Conservation (phyloP, 805 yeast species). For the Yarrowia sp. region DNA sequence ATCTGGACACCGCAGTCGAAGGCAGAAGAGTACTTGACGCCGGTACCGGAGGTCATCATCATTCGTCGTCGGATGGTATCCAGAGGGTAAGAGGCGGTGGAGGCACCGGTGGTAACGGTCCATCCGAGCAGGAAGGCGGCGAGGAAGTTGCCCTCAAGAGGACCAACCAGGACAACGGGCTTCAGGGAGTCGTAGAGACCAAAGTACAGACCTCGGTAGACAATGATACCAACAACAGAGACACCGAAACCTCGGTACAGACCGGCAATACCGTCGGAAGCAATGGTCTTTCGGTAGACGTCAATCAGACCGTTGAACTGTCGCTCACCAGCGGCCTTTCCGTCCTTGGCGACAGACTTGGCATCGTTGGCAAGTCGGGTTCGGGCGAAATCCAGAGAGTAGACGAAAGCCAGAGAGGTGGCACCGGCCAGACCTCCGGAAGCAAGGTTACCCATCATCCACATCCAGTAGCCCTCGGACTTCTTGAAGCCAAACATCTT, state of each 20-base stretch:
- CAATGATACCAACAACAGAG: constrained; percentile 95
- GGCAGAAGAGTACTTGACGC: constrained; percentile 95
- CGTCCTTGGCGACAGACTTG: constrained; percentile 67
- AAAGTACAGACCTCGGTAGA: constrained; percentile 99
- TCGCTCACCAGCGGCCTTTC: constrained; percentile 84
- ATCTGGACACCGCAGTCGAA: constrained; percentile 90
- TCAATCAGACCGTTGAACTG: constrained; percentile 97
- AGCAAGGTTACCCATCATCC: constrained; percentile 98
- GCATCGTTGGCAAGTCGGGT: constrained; percentile 96
- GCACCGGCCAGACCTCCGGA: constrained; percentile 99
- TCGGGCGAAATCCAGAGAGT: constrained; percentile 98
- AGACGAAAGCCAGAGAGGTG: constrained; percentile 88
- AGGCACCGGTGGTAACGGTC: constrained; percentile 98
- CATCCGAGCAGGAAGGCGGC: constrained; percentile 97
- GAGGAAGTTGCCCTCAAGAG: constrained; percentile 90
- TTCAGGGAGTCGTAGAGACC: constrained; percentile 97
- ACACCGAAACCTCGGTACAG: constrained; percentile 99
- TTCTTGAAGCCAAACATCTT: constrained; percentile 96
- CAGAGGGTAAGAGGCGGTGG: constrained; percentile 98
- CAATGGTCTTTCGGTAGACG: constrained; percentile 94
- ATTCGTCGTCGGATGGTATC: constrained; percentile 99
- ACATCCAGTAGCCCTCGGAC: constrained; percentile 88
- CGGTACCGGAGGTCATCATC: constrained; percentile 99
- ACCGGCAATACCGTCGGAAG: constrained; percentile 97
- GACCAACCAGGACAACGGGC: constrained; percentile 93